A percentile compares a stretch with the other conserved stretches of the same genome.
Evolutionary conservation across 305 asterid genomes (phyloP).

Genomic region (Fraxinus ornus): DNA sequence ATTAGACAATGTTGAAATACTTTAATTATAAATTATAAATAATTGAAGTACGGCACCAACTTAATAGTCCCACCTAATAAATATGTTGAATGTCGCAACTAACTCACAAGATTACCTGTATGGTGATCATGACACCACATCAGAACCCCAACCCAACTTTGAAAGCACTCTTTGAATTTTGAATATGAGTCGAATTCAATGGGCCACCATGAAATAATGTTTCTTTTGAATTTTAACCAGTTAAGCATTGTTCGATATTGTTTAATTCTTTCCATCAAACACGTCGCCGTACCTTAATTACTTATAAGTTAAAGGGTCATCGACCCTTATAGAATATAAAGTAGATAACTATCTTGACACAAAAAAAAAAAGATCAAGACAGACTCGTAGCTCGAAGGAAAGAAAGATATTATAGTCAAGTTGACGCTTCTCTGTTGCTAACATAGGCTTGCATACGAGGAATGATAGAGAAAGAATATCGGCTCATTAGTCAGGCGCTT

Average conservation of each 20-base stretch:
- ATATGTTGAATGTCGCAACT: neutral
- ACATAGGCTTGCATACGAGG: neutral
- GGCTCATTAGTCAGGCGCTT: neutral
- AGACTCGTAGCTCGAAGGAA: no score
- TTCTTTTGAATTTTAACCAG: no score
- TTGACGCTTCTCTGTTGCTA: neutral
- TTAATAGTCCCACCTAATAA: constrained; percentile 11
- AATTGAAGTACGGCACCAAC: neutral
- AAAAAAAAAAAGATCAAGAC: neutral
- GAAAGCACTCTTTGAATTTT: neutral
- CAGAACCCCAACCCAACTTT: neutral
- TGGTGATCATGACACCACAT: neutral
- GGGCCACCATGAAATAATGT: neutral
- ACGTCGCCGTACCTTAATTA: no score
- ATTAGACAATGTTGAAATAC: no score
- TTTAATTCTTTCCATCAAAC: no score
- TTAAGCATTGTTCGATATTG: no score
- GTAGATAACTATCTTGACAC: neutral
- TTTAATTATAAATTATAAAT: no score
- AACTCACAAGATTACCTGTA: neutral
- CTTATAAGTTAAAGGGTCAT: neutral
- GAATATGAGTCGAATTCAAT: no score
- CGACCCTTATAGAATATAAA: no score
- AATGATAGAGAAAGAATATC: neutral
- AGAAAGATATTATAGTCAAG: neutral